Base-by-base conservation (phyloP, 1,284 basidiomycete genomes). In the Boletus coffeatus region DNA sequence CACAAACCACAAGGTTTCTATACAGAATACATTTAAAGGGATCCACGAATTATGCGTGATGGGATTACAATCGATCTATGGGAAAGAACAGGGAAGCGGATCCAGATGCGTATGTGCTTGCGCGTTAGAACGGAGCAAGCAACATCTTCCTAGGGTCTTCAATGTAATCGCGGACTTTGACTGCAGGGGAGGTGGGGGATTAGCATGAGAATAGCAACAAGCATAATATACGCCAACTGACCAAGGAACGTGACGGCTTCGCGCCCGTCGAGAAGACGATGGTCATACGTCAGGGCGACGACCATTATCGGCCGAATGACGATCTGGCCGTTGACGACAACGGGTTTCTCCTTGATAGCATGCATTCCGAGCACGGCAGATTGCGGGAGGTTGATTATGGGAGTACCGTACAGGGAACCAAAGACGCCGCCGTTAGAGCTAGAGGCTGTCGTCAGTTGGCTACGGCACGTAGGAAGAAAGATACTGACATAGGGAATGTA, bases 361-460 rank as follows among this genome's bases (percentile, higher is more conserved):
- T 99, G 96, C 94, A 98, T 98, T 66, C 93, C 93, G 63, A 98
- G 84, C 21, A 98, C 96, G 63, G 95, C 96, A 53, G 94, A 81
- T 76, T 98, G 96, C 21, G 96, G 96, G 62, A 96, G 81, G 83
- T 98, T 99, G 80, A 99, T 96, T 76, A 95, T 96, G 59, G 96
- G 96, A 43, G 96, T 99, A 59, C 96, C 96, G 74, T 91, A 98
- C 57, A 98, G 81, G 61, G 94, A 97, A 62, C 96, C 96, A 72
- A 99, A 99, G 74, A 99, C 96, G 71, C 96, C 97, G 58, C 97
- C 97, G 76, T 99, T 99, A 61, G 96, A 98, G 77, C 92, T 93
- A 61, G 57, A 18, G 13, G 62, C n/a, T 63, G 56, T 16, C 56
- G 63, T 64, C 59, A 65, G 55, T 48, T 41, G 1, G 1, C 57